phyloP scores from a whole-genome alignment of 2,329 filamentous ascomycete species.

The Septoria petroselini region DNA sequence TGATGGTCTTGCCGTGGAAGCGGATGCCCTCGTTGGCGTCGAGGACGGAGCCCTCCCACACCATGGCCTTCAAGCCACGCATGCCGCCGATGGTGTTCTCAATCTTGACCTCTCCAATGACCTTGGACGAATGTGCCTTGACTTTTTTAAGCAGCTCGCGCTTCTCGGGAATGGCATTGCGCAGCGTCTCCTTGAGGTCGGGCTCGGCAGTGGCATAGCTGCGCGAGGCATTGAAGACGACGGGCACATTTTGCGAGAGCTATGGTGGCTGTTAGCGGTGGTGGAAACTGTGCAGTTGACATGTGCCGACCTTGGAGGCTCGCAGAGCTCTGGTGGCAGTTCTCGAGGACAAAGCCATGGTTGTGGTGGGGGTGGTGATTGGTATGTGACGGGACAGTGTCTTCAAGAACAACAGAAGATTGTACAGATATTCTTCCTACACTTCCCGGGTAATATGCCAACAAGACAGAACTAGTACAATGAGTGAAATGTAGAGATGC shows the following conservation, averaged over 20 bases:
- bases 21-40: conserved; percentile 96
- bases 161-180: conserved; percentile 82
- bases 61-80: conserved; percentile 92
- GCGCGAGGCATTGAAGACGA: conserved; percentile 41
- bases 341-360: conserved; percentile 64
- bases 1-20: conserved; percentile 96
- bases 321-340: conserved; percentile 61
- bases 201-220: conserved; percentile 75
- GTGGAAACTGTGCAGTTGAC: too few relatives aligned
- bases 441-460: too few relatives aligned
- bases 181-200: conserved; percentile 83
- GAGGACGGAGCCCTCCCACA: conserved; percentile 97
- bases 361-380: background rate
- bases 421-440: background rate
- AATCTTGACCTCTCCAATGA: conserved; percentile 87
- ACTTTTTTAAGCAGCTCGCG: conserved; percentile 90
- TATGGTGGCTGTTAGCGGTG: conserved; percentile 9
- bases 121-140: conserved; percentile 77
- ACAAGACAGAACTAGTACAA: too few relatives aligned
- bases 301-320: conserved; percentile 58
- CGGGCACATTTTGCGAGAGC: conserved; percentile 29
- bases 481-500: background rate
- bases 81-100: conserved; percentile 94
- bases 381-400: background rate
- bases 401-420: background rate